Evolutionary conservation across 352 stramenopile species (phyloP), one percentile per base, ranked within the genome.

Genomic region (Pythium utonaiense): DNA sequence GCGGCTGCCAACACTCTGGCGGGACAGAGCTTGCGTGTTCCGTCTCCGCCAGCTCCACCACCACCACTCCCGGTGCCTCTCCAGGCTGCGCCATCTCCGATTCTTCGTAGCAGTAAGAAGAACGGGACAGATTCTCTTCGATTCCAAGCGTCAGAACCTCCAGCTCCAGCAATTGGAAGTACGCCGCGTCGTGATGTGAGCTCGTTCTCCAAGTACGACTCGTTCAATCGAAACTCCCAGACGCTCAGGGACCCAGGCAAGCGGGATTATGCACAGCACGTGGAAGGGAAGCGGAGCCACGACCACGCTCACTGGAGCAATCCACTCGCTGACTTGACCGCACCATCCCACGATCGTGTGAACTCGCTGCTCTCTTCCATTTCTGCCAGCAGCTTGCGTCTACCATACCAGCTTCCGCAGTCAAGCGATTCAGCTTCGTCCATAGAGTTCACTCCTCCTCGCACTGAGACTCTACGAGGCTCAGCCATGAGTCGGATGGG

Each of bases 251-350:
- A 14, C 6, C 16, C 31, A 9, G 31, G 31, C 31, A 38, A 38
- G 10, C 31, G 31, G 31, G 16, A 16, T 38, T 9, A 3, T 8
- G 2, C 31, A 38, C 36, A 13, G 3, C 6, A 19, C 7, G 36
- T 22, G 36, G 36, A 42, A 12, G 36, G 19, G 1, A 16, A 16
- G 19, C 36, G 16, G 36, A 53, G 22, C 34, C 22, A 28, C 21
- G 53, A 52, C 54, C 9, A 64, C 63, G 4, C 36, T 44, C 12
- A 62, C 62, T 59, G 59, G 72, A 16, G 6, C 22, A 76, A 86
- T 22, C 72, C 77, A 41, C 64, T 86, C 10, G 64, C 72, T 0
- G 75, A 76, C 44, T 74, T 83, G 34, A 61, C 71, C 21, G 53
- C 51, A 7, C 34, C 66, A 27, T 78, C 71, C 44, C 66, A 51